Evolutionary conservation across 352 stramenopile species (phyloP), one percentile per base, ranked within the genome.

Genomic region (Blastocystis hominis): DNA sequence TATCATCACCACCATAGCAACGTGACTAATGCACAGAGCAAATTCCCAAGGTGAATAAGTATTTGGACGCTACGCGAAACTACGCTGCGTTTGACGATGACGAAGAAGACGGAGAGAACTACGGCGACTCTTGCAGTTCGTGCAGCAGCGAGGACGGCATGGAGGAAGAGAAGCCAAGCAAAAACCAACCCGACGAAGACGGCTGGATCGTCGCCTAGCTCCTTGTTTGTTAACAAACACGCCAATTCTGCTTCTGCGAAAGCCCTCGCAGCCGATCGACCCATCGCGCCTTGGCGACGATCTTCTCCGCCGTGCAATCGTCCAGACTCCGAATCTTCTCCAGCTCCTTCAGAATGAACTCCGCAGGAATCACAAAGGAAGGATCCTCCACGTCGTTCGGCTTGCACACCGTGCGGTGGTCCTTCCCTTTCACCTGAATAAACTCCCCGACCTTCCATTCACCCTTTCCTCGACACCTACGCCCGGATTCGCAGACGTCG

Each of bases 321-420:
- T 80, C 70, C 13, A 80, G 53, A 80, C 44, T 80, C 1, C 20
- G 42, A 1, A 80, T 80, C 15, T 46, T 61, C 30, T 80, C 70
- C 13, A 80, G 44, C n/a, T 80, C 42, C 36, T 80, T 63, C 50
- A 20, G 42, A 20, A 80, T 80, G 30, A 80, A 80, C 70, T 62
- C 47, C 9, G 70, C 70, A 10, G 70, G 44, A 62, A 80, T 15
- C 3, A 42, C 17, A 24, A 80, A 80, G 3, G 38, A 10, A 15
- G 70, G 70, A 80, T 80, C 70, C 70, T 80, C 2, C 50, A 61
- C 53, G 44, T 80, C 70, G 15, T 80, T 80, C 6, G 92, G 92
- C 61, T 94, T 94, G 90, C 92, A 94, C 4, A 94, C 91, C 40
- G 93, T 92, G 15, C 94, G 90, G 75, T 94, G 92, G 17, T 92